A percentile compares a stretch with the other conserved stretches of the same genome.
These are phyloP conservation scores for Inga leiocalycina DNA, from an alignment of 306 rosid species.

Conservation along the genomic window DNA sequence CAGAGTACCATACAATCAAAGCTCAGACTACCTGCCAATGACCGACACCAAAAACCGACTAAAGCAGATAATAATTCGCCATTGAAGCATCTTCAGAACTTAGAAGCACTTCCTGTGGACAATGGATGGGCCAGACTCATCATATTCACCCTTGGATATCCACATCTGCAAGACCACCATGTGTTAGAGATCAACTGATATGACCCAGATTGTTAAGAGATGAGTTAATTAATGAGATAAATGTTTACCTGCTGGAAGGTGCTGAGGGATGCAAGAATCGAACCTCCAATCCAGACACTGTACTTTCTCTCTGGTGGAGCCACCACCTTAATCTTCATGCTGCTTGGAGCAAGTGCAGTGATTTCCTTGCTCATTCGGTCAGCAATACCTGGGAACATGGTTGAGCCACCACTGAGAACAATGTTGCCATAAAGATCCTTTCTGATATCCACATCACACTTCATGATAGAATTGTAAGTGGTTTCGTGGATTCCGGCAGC, in stretches of 20 bases:
- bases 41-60: slow-evolving; percentile 81
- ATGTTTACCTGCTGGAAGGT: slow-evolving; percentile 94
- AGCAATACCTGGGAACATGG: slow-evolving; percentile 98
- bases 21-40: slow-evolving; percentile 37
- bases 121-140: slow-evolving; percentile 94
- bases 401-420: slow-evolving; percentile 97
- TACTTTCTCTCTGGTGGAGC: slow-evolving; percentile 99
- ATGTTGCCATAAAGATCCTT: slow-evolving; percentile 94
- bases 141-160: slow-evolving; percentile 95
- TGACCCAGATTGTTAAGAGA: neutral
- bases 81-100: slow-evolving; percentile 51
- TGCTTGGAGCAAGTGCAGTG: slow-evolving; percentile 97
- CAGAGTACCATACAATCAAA: slow-evolving; percentile 39
- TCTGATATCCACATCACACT: slow-evolving; percentile 98
- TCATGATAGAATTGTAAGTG: slow-evolving; percentile 97
- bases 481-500: slow-evolving; percentile 99
- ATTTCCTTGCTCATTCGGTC: slow-evolving; percentile 99
- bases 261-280: slow-evolving; percentile 98
- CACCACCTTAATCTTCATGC: slow-evolving; percentile 99
- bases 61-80: slow-evolving; percentile 70
- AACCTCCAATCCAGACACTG: slow-evolving; percentile 99
- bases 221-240: neutral
- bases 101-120: slow-evolving; percentile 99
- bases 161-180: slow-evolving; percentile 68
- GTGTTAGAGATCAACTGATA: slow-evolving; percentile 29